These are phyloP conservation scores for Pichia sp. DNA, from an alignment of 1,139 yeast genomes.

Conservation along the genomic window DNA sequence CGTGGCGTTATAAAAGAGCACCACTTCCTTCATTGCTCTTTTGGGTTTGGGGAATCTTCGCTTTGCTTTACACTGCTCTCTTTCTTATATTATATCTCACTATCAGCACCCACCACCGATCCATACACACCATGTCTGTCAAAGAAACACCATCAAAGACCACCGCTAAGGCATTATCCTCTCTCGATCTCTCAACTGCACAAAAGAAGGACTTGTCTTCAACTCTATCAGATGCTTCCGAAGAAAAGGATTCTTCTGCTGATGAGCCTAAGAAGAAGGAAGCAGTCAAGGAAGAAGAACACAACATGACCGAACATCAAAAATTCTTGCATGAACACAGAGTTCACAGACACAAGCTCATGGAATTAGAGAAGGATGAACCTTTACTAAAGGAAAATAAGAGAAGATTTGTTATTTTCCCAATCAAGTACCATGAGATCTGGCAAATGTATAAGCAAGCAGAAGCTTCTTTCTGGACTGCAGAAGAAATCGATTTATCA, in stretches of 20 bases:
- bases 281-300: conserved; percentile 10
- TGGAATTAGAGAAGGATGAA: conserved; percentile 78
- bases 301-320: conserved; percentile 33
- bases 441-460: conserved; percentile 99
- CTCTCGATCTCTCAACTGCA: conserved; percentile 28
- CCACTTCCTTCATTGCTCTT: no score
- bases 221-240: conserved; percentile 22
- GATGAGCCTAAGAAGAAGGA: conserved; percentile 11
- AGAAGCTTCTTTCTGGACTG: conserved; percentile 99
- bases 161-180: conserved; percentile 35
- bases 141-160: conserved; percentile 41
- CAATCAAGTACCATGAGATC: conserved; percentile 94
- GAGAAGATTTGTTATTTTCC: conserved; percentile 90
- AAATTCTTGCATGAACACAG: conserved; percentile 53
- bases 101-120: not conserved
- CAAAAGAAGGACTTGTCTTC: conserved; percentile 28
- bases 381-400: conserved; percentile 83
- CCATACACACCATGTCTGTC: conserved; percentile 22
- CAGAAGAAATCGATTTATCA: conserved; percentile 95
- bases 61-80: not conserved
- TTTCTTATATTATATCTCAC: not conserved
- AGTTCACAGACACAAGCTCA: conserved; percentile 64
- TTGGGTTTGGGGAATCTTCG: no score
- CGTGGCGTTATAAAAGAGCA: no score
- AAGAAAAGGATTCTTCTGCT: conserved; percentile 24